Conservation (phyloP, 163 green algal genomes). For the Prototheca stagnorum region DNA sequence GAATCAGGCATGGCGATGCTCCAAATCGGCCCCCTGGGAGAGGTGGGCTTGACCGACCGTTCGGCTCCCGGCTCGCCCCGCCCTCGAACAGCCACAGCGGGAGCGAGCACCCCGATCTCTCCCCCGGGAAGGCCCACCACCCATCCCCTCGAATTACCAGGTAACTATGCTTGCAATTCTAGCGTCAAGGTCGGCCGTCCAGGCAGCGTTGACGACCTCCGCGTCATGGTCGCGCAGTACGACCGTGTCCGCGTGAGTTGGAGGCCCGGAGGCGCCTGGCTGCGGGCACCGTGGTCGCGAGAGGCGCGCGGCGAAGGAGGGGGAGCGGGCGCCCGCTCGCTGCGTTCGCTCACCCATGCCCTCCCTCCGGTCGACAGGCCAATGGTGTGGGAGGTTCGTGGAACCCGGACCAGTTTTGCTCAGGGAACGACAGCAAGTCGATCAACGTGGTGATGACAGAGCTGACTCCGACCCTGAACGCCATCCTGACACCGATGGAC, state of each 20-base stretch:
- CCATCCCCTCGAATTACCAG: too few relatives aligned
- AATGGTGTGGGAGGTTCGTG: slow-evolving; percentile 36
- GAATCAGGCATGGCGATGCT: too few relatives aligned
- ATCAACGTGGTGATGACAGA: slow-evolving; percentile 56
- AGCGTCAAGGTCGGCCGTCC: slow-evolving; percentile 17
- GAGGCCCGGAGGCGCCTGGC: too few relatives aligned
- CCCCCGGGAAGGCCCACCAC: too few relatives aligned
- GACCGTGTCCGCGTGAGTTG: background rate
- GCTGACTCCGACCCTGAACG: slow-evolving; percentile 12
- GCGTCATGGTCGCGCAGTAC: background rate
- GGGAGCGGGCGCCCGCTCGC: too few relatives aligned
- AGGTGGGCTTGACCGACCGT: too few relatives aligned
- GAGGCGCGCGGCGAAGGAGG: too few relatives aligned
- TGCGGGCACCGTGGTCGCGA: too few relatives aligned
- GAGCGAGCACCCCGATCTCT: too few relatives aligned
- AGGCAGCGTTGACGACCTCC: slow-evolving; percentile 7
- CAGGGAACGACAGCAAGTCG: slow-evolving; percentile 11
- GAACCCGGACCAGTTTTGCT: slow-evolving; percentile 23
- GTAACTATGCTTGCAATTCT: slow-evolving; percentile 9
- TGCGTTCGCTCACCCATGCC: background rate
- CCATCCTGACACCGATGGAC: background rate
- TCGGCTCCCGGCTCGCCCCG: too few relatives aligned
- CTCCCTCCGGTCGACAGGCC: slow-evolving; percentile 16
- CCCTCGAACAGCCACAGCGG: too few relatives aligned
- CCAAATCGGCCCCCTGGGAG: too few relatives aligned